Evolutionary conservation across 768 basidiomycete species (phyloP).

Genomic region (Suillus tomentosus): DNA sequence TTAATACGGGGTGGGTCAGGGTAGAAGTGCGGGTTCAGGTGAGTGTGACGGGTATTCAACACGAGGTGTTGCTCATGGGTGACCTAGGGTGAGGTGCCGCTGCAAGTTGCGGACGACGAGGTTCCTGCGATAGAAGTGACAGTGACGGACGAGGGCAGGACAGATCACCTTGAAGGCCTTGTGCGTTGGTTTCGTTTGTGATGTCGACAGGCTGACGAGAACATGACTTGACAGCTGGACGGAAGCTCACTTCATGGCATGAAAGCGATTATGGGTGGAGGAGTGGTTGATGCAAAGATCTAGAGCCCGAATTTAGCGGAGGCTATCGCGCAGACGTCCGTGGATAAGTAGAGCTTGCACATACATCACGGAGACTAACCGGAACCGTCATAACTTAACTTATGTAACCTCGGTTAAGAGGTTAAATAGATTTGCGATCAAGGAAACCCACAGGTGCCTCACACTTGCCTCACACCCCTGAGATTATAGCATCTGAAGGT

Average conservation of each 20-base stretch:
- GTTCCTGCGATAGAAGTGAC: constrained; percentile 40
- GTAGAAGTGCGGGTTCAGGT: constrained; percentile 52
- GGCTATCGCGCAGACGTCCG: not conserved
- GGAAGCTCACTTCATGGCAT: not conserved
- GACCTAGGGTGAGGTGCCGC: constrained; percentile 32
- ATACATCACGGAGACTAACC: not conserved
- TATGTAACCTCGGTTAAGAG: too few species aligned
- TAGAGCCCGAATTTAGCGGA: not conserved
- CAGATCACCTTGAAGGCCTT: constrained; percentile 56
- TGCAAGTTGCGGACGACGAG: constrained; percentile 26
- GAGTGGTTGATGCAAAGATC: not conserved
- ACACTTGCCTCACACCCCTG: too few species aligned
- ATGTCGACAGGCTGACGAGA: not conserved
- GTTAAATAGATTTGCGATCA: too few species aligned
- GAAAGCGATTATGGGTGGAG: constrained; percentile 6
- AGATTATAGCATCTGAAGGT: too few species aligned
- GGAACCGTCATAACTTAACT: too few species aligned
- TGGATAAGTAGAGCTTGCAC: not conserved
- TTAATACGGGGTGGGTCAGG: constrained; percentile 73
- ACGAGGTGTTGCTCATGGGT: not conserved
- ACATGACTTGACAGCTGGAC: not conserved
- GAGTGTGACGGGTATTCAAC: constrained; percentile 13
- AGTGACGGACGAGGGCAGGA: constrained; percentile 54
- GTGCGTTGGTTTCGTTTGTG: constrained; percentile 42
- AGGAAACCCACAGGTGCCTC: too few species aligned